Percentiles rank a stretch among this genome's conserved stretches.
Conservation (phyloP, 768 basidiomycete species). For the Fibroporia radiculosa region DNA sequence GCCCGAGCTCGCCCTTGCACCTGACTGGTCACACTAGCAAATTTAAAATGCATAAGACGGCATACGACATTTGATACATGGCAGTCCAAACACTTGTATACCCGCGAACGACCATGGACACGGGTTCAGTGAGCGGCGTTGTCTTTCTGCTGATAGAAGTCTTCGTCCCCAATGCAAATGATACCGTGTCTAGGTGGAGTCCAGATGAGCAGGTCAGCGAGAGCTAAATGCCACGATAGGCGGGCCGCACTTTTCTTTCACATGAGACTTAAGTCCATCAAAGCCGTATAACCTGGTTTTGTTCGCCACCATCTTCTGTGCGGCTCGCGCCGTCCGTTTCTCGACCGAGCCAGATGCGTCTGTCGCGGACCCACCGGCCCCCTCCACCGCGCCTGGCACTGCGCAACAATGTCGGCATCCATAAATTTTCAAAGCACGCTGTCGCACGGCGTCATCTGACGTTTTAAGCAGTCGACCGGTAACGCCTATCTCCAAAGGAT, state of each 20-base stretch:
- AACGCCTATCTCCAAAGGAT: conserved; percentile 20
- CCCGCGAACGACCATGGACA: background rate
- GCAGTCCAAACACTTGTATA: background rate
- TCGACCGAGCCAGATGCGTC: conserved; percentile 5
- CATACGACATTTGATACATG: background rate
- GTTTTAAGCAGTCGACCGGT: conserved; percentile 7
- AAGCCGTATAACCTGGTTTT: conserved; percentile 33
- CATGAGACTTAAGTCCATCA: conserved; percentile 54
- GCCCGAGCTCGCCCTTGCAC: no score
- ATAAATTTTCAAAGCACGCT: conserved; percentile 32
- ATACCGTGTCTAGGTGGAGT: conserved; percentile 43
- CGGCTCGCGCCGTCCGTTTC: conserved; percentile 3
- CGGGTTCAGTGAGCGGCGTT: background rate
- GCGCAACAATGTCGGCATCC: conserved; percentile 46
- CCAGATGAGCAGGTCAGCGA: background rate
- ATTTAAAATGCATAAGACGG: background rate
- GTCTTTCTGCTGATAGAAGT: conserved; percentile 30
- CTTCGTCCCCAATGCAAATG: conserved; percentile 43
- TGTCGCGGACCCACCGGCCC: background rate
- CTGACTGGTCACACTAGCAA: background rate
- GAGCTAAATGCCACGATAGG: conserved; percentile 7
- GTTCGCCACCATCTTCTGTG: background rate
- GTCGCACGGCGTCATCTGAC: conserved; percentile 16
- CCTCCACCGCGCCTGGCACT: background rate
- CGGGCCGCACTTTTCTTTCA: conserved; percentile 47